These are phyloP conservation scores for Mycena latifolia DNA, from an alignment of 768 basidiomycete genomes.

Conservation along the genomic window DNA sequence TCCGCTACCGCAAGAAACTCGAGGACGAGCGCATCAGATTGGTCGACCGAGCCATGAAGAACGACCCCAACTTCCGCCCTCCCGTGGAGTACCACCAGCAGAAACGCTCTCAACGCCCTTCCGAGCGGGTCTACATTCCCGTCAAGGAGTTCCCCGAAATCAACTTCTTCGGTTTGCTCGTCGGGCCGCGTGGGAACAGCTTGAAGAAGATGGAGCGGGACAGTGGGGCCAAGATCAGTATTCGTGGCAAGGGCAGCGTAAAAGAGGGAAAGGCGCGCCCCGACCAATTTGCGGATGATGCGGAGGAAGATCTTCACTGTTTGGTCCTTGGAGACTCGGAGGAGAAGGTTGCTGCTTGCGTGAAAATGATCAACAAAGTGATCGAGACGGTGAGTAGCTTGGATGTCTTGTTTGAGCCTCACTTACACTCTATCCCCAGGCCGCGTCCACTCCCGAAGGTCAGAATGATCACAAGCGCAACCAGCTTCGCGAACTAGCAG, in stretches of 20 bases:
- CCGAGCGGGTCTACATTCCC: conserved; percentile 99
- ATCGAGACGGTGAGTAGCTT: conserved; percentile 89
- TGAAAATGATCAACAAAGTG: conserved; percentile 95
- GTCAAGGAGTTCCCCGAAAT: conserved; percentile 99
- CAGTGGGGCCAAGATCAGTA: conserved; percentile 98
- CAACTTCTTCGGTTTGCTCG: conserved; percentile 98
- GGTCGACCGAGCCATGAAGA: conserved; percentile 96
- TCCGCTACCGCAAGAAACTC: conserved; percentile 96
- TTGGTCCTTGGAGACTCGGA: conserved; percentile 93
- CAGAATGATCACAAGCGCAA: conserved; percentile 99
- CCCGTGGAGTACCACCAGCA: conserved; percentile 97
- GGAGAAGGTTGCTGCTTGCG: conserved; percentile 92
- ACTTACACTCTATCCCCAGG: conserved; percentile 60
- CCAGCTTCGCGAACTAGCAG: conserved; percentile 97
- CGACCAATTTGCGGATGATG: conserved; percentile 95
- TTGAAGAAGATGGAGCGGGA: conserved; percentile 99
- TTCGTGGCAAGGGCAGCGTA: conserved; percentile 97
- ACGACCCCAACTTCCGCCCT: conserved; percentile 97
- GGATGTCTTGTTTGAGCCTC: conserved; percentile 1
- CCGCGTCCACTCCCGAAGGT: conserved; percentile 98
- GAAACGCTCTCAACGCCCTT: conserved; percentile 92
- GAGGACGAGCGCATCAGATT: conserved; percentile 93
- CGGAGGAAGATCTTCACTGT: conserved; percentile 99
- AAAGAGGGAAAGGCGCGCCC: conserved; percentile 98
- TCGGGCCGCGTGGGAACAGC: conserved; percentile 98